A percentile compares a stretch with the other conserved stretches of the same genome.
phyloP scores from a whole-genome alignment of 2,329 filamentous ascomycete genomes.

The Exophiala spinifera region DNA sequence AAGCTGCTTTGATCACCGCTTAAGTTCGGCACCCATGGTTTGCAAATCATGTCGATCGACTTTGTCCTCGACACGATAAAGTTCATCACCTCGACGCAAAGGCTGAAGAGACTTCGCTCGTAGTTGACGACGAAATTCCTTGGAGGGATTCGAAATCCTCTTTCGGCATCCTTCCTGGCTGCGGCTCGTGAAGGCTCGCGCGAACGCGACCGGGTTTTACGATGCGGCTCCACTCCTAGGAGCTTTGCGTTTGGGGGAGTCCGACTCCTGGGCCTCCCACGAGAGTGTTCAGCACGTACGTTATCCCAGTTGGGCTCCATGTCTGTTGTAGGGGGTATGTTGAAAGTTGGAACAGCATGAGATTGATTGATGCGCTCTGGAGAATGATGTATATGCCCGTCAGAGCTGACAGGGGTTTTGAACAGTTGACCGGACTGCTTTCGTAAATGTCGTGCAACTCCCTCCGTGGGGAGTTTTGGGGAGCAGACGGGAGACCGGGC shows the following conservation, averaged over 20 bases:
- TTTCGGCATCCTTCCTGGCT: background rate
- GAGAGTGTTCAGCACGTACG: too few relatives aligned
- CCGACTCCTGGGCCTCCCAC: too few relatives aligned
- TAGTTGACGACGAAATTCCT: slow-evolving; percentile 17
- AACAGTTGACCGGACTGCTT: too few relatives aligned
- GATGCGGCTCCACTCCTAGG: too few relatives aligned
- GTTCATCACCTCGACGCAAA: slow-evolving; percentile 21
- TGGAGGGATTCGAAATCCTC: slow-evolving; percentile 6
- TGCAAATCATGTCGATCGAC: slow-evolving; percentile 23
- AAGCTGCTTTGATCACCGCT: too few relatives aligned
- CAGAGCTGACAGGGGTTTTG: background rate
- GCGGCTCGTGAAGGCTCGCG: background rate
- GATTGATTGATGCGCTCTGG: background rate
- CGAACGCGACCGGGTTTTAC: background rate
- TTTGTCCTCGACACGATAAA: slow-evolving; percentile 16
- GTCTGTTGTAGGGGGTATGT: background rate
- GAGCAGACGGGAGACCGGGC: too few relatives aligned
- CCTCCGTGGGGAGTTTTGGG: too few relatives aligned
- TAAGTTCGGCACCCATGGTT: slow-evolving; percentile 19
- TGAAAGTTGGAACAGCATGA: background rate
- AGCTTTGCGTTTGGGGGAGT: too few relatives aligned
- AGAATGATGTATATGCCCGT: slow-evolving; percentile 9
- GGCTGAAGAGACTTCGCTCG: slow-evolving; percentile 10
- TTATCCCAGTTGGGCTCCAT: too few relatives aligned
- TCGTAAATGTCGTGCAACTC: too few relatives aligned